A percentile compares a stretch with the other conserved stretches of the same genome.
Conservation (phyloP, 352 stramenopile genomes). For the Phytophthora rubi region DNA sequence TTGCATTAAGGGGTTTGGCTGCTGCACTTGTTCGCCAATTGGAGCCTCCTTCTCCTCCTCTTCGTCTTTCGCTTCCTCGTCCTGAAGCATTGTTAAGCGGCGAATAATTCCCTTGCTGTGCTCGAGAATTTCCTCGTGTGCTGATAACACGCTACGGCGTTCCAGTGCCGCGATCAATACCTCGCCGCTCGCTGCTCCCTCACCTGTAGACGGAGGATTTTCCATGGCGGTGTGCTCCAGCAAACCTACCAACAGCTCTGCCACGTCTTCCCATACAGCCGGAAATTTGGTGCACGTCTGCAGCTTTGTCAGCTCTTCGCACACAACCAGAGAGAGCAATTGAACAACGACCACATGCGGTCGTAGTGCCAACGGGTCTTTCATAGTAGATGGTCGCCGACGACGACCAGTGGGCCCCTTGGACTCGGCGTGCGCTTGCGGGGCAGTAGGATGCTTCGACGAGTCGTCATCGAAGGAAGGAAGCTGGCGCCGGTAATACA, state of each 20-base stretch:
- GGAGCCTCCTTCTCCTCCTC: not conserved
- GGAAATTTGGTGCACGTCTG: slow-evolving; percentile 46
- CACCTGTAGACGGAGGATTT: slow-evolving; percentile 17
- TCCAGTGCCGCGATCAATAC: slow-evolving; percentile 67
- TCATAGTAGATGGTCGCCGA: slow-evolving; percentile 58
- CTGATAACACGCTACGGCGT: slow-evolving; percentile 62
- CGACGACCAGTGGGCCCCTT: slow-evolving; percentile 30
- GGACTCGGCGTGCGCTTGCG: slow-evolving; percentile 3
- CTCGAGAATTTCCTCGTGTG: slow-evolving; percentile 79
- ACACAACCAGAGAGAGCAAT: slow-evolving; percentile 68
- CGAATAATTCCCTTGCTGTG: slow-evolving; percentile 68
- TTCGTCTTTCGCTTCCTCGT: slow-evolving; percentile 23
- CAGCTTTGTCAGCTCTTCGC: slow-evolving; percentile 63
- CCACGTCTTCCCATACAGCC: slow-evolving; percentile 59
- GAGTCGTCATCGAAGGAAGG: slow-evolving; percentile 20
- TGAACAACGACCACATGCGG: slow-evolving; percentile 69
- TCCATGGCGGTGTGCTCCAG: slow-evolving; percentile 59
- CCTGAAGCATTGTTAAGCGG: slow-evolving; percentile 52
- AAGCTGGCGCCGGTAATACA: slow-evolving; percentile 68
- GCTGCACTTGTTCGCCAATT: not conserved
- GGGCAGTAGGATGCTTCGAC: slow-evolving; percentile 5
- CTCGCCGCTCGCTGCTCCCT: slow-evolving; percentile 37
- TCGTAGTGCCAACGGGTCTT: slow-evolving; percentile 61
- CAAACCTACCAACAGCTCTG: slow-evolving; percentile 60
- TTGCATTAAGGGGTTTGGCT: slow-evolving; percentile 49